Evolutionary conservation across 306 rosid species (phyloP).

Genomic region (Pyrus bretschneideri): DNA sequence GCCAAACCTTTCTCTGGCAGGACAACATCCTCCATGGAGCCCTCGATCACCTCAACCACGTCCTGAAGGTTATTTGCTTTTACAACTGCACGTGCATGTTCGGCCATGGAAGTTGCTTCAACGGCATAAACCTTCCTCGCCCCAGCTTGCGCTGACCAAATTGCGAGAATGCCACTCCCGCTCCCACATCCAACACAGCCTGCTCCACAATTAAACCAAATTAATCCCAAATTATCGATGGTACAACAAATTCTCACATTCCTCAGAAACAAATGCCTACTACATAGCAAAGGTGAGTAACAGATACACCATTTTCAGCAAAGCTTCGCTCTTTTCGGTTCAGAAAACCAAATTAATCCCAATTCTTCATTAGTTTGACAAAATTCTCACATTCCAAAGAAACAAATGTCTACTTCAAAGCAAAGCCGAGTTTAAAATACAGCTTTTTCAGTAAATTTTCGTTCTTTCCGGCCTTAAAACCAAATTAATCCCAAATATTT

Average conservation of each 20-base stretch:
- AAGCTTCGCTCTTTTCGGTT: background rate
- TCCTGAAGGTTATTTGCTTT: conserved; percentile 64
- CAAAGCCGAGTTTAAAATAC: background rate
- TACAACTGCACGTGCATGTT: conserved; percentile 74
- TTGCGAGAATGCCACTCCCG: conserved; percentile 99
- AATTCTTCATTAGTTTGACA: background rate
- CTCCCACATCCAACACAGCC: conserved; percentile 97
- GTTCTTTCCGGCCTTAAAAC: background rate
- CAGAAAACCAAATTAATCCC: conserved; percentile 10
- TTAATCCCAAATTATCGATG: conserved; percentile 7
- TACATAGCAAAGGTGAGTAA: background rate
- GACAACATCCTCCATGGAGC: conserved; percentile 75
- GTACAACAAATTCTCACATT: background rate
- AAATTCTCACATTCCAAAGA: background rate
- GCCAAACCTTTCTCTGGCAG: conserved; percentile 90
- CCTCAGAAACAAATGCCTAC: background rate
- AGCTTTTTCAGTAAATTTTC: background rate
- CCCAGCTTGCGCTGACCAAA: conserved; percentile 98
- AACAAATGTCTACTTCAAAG: background rate
- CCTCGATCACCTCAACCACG: conserved; percentile 83
- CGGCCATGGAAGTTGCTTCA: conserved; percentile 96
- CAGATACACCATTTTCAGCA: background rate
- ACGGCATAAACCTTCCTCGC: conserved; percentile 98
- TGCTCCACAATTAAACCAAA: conserved; percentile 32
- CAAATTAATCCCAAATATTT: conserved; percentile 14